A percentile compares a stretch with the other conserved stretches of the same genome.
phyloP scores from a whole-genome alignment of 2,329 filamentous ascomycete genomes.

The Pseudocercospora pini-densiflorae region DNA sequence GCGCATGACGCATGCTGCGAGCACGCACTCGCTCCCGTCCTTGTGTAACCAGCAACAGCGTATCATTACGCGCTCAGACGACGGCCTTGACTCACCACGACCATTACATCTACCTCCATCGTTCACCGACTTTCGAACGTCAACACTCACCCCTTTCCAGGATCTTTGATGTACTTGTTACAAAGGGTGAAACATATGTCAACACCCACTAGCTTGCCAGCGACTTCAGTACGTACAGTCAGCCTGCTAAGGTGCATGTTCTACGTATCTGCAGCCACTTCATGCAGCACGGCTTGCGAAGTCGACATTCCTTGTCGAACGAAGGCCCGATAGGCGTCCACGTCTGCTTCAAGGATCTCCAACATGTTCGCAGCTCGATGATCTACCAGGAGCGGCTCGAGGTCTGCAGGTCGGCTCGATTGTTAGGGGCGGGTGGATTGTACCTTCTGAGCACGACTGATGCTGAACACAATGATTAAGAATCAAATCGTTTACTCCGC shows the following conservation, averaged over 20 bases:
- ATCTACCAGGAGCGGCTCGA: neutral
- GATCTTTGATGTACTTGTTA: constrained; percentile 1
- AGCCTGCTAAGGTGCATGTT: neutral
- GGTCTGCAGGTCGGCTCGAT: neutral
- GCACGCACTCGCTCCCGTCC: neutral
- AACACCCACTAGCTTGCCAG: constrained; percentile 3
- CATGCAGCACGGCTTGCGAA: neutral
- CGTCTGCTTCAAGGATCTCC: neutral
- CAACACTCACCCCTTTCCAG: neutral
- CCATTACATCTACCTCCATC: neutral
- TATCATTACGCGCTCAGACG: neutral
- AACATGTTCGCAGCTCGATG: neutral
- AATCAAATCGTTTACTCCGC: neutral
- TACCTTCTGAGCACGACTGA: neutral
- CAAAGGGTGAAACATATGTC: neutral
- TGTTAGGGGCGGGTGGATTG: neutral
- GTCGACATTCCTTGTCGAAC: neutral
- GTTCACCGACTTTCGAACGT: neutral
- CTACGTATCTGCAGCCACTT: constrained; percentile 1
- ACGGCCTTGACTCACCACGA: constrained; percentile 1
- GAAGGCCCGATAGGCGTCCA: neutral
- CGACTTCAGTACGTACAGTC: neutral
- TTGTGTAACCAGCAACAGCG: neutral
- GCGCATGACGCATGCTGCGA: constrained; percentile 6
- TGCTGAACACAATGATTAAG: neutral